Base-by-base conservation (phyloP, 768 basidiomycete species). In the Postia placenta region DNA sequence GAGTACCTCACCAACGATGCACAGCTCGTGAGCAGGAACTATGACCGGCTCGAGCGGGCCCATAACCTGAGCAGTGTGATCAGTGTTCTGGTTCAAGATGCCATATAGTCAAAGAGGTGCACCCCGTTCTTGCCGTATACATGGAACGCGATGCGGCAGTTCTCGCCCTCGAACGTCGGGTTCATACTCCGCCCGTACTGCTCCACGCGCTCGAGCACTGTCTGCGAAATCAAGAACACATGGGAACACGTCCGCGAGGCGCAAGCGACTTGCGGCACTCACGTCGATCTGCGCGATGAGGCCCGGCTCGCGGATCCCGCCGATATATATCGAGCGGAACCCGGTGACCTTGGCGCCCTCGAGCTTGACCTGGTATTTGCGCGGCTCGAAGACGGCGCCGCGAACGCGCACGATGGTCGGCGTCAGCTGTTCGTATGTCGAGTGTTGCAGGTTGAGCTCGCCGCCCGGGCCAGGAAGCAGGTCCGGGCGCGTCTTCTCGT, bases 401-500 rank as follows among this genome's bases (percentile, higher is more conserved):
- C 42, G 12, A 20, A 42, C 42, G 22, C 42, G 42, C 5, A 42
- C 42, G 7, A 25, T 26, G 19, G 14, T 5, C 19, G 42, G 42
- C 11, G 42, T 42, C 11, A 42, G 24, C 24, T 42, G 42, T 17
- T 42, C 42, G 19, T 42, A 42, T 5, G 19, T 20, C 19, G 42
- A 5, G 14, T 42, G 19, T 25, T 22, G 7, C 5, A 42, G 42
- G 42, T 42, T 42, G 5, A 42, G 17, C 14, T 22, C 11, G 11
- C 42, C 42, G 11, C 42, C 42, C 9, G 42, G 42, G 12, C 42
- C 42, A 11, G 42, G 42, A 11, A 42, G 24, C 11, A 42, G 23
- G 42, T 42, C 42, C 22, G 42, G 42, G 22, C 42, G 19, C 22
- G 42, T 42, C 42, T 42, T 42, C 42, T 42, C 42, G 24, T 42